Evolutionary conservation across 306 rosid species (phyloP), one percentile per base, ranked within the genome.

Genomic region (Gastrolobium bilobum): DNA sequence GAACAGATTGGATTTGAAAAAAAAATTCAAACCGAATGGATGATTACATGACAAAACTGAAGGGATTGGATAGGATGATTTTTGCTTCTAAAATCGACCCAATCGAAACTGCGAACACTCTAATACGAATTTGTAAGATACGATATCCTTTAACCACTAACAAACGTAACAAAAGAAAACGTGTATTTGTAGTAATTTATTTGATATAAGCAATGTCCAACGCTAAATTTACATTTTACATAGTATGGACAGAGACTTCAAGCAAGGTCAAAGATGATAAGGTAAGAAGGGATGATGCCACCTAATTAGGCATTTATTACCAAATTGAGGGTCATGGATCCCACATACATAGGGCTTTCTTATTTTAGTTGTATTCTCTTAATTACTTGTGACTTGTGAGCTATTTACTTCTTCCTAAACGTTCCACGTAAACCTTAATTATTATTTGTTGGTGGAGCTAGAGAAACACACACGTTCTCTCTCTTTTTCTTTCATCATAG

Each of bases 321-420:
- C 81, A 11, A 73, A 54, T 33, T 42, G 6, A 42, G 68, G 58
- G 71, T 31, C 61, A 71, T 10, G 44, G 4, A 30, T 68, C 26
- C 37, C 68, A 69, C 31, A 50, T 81, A 30, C 6, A 51, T 9
- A n/a, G 10, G 38, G 35, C 31, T 54, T 51, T 75, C 61, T 60
- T 46, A 6, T 60, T 60, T 48, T 31, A 29, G 46, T 51, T 71
- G 72, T n/a, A 5, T 30, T 34, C 30, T 62, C 73, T 43, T 76
- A 10, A 29, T 39, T 7, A 13, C 65, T 61, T 60, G 61, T 62
- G 74, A 69, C 31, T 51, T 74, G 14, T 40, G 54, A n/a, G 64
- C 6, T 77, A 75, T 77, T 82, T 38, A 39, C n/a, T n/a, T n/a
- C 66, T 67, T 80, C 47, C 46, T 31, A 61, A 61, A 61, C 51